Evolutionary conservation across 169 alveolate species (phyloP), one percentile per base, ranked within the genome.

Genomic region (Eimeria falciformis): DNA sequence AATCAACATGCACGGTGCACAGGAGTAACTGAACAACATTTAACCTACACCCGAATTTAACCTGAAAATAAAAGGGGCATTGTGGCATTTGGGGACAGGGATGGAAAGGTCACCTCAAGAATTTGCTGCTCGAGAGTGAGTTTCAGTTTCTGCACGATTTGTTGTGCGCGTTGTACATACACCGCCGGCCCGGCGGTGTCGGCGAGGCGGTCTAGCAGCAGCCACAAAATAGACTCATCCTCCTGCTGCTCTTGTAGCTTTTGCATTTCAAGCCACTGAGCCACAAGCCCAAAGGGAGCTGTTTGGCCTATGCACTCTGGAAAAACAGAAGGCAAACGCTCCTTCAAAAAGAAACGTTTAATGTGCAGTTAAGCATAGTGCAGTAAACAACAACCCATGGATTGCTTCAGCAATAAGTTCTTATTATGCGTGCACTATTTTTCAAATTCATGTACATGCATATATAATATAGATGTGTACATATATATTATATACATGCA

Each of bases 121-220:
- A 50, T 71, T 50, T 40, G 71, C 50, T 78, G 68, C 73, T 78
- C 73, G 29, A 78, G 53, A 21, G 88, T 78, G 53, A 78, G 68
- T 17, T 50, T 78, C 69, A 78, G 43, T 40, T 53, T 78, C 53
- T 37, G 40, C 73, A 27, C 88, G 88, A 78, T 53, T 78, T 78
- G 88, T 40, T 46, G 71, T 3, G 73, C 37, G 73, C 53, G 53
- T 46, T 29, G 88, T 4, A 47, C 73, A 27, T 78, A 78, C 88
- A 78, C 88, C 73, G 46, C 88, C 18, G 88, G 73, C 46, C 53
- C 88, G 18, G 88, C 71, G 33, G 62, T 33, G 18, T 50, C 88
- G 25, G 73, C 71, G 53, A 78, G 69, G n/a, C 88, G n/a, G 27
- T 78, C 88, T 14, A 78, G 29, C 73, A 78, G 71, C 73, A 78